Base-by-base conservation (phyloP, 2,329 filamentous ascomycete species). In the Elsinoe necatrix region DNA sequence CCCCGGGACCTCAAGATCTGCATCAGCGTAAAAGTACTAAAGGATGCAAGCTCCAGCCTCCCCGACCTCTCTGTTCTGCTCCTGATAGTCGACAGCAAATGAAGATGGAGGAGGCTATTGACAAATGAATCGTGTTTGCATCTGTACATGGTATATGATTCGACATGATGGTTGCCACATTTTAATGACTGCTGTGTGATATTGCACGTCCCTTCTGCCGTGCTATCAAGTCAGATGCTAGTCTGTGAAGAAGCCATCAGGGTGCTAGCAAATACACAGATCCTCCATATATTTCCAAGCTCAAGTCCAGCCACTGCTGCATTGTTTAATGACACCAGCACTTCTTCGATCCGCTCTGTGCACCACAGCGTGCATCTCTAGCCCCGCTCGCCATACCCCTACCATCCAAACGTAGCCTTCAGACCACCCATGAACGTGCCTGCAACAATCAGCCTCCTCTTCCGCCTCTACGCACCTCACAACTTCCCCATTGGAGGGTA, bases 341-440 rank as follows among this genome's bases (percentile, higher is more conserved):
- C n/a, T n/a, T n/a, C n/a, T n/a, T n/a, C n/a, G n/a, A n/a, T n/a
- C n/a, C n/a, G n/a, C n/a, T n/a, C n/a, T n/a, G n/a, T n/a, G n/a
- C n/a, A n/a, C n/a, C n/a, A n/a, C n/a, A n/a, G n/a, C n/a, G n/a
- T n/a, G n/a, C n/a, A n/a, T n/a, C n/a, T n/a, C n/a, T n/a, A n/a
- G n/a, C n/a, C n/a, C 41, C 21, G 11, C 2, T 37, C 41, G 6
- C 45, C n/a, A 9, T 4, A 8, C 4, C 27, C 34, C 20, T 61
- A 64, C 42, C 63, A 64, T 6, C 65, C 65, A 56, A 65, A 65
- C 31, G 63, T 61, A 20, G 64, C 62, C 62, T 68, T 68, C 42
- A 65, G 48, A 59, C 66, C 62, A 2, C 66, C 65, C 34, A 65
- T 60, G 29, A 63, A 62, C 43, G 57, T 58, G 55, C 65, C 65